Evolutionary conservation across 495 filamentous ascomycete species (phyloP), one percentile per base, ranked within the genome.

Genomic region (Hypoxylon fuscum): DNA sequence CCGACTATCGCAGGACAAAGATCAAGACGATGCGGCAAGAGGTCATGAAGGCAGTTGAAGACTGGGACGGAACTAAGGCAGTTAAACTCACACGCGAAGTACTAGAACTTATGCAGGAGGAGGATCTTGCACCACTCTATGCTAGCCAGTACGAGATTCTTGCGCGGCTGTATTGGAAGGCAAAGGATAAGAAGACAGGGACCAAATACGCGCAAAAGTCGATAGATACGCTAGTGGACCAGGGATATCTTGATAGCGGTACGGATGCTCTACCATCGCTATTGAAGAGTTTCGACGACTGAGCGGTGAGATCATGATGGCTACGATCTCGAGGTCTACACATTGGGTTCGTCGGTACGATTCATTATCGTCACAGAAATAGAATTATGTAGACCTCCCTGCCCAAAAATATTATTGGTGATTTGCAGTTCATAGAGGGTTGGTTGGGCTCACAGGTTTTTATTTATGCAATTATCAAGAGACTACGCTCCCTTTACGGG

Each of bases 71-170:
- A 59, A 64, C 66, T 6, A 70, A 70, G 22, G 77, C 77, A 0
- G 69, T 77, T 42, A 64, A 60, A 25, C 59, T 72, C 22, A 73
- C 73, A 3, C 59, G 60, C 0, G 69, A 75, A 57, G 50, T 72
- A 1, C 37, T 78, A 0, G 61, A 64, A 15, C 66, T 77, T 32
- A 63, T 77, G 41, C 61, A 64, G 2, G 37, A 50, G 5, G 74
- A 77, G 48, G 69, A 72, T 17, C 68, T 78, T 20, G 67, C 68
- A 14, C 70, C 71, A 5, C 46, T 74, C 47, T 71, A 70, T 34
- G 53, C 67, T 2, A 74, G 76, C 51, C 73, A 75, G 45, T 77
- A 75, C 35, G 76, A 77, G 57, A 75, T 76, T 40, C 54, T 79
- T 44, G 74, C 73, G 34, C 60, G 75, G 15, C 55, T 77, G 8